These are phyloP conservation scores for Biscogniauxia marginata DNA, from an alignment of 2,329 filamentous ascomycete genomes.

Conservation along the genomic window DNA sequence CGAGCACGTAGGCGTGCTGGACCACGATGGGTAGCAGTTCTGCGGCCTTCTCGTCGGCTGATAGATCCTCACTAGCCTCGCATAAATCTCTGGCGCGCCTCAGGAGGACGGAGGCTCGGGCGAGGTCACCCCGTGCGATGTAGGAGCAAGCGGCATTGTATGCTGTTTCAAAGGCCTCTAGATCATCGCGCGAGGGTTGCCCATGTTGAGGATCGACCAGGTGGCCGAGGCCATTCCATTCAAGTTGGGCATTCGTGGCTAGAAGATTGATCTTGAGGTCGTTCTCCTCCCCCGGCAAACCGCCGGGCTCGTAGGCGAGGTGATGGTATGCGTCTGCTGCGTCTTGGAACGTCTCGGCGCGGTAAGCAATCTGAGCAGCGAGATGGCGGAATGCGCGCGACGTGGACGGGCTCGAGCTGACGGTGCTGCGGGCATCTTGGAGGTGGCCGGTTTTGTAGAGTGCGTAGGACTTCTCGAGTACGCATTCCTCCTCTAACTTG, in stretches of 20 bases:
- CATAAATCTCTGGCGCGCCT: constrained; percentile 71
- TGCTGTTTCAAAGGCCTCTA: constrained; percentile 76
- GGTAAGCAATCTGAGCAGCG: constrained; percentile 68
- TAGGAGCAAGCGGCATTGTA: constrained; percentile 77
- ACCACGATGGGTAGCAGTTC: constrained; percentile 75
- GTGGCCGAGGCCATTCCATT: constrained; percentile 62
- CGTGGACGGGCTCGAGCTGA: constrained; percentile 33
- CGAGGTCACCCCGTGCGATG: constrained; percentile 67
- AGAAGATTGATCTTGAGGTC: constrained; percentile 76
- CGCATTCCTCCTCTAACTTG: constrained; percentile 58
- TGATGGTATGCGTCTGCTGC: constrained; percentile 63
- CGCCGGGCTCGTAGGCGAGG: constrained; percentile 46
- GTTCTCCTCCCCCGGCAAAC: constrained; percentile 61
- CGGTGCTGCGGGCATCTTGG: constrained; percentile 55
- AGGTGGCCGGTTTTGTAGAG: constrained; percentile 76
- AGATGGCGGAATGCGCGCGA: constrained; percentile 48
- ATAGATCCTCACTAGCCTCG: constrained; percentile 69
- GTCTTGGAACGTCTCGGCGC: constrained; percentile 69
- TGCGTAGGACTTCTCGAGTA: constrained; percentile 75
- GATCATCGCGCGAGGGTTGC: constrained; percentile 56
- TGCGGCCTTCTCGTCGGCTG: constrained; percentile 69
- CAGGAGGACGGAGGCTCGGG: constrained; percentile 63
- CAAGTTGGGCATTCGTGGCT: constrained; percentile 69
- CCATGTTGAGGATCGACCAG: constrained; percentile 52
- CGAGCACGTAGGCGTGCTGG: constrained; percentile 73